phyloP scores from a whole-genome alignment of 1,139 yeast species.

The Scheffersomyces parashehatae region DNA sequence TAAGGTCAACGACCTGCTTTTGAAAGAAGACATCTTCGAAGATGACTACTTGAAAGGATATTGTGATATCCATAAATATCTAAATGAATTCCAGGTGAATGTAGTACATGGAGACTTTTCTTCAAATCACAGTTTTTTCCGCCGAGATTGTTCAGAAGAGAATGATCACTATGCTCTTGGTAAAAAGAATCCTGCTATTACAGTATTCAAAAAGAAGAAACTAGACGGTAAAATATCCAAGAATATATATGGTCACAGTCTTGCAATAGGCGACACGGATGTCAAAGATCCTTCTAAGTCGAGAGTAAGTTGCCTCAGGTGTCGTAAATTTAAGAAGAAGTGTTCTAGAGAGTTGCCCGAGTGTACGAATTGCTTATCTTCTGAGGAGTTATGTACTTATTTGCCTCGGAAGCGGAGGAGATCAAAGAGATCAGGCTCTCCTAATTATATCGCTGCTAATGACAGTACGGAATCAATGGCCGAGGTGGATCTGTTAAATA shows the following conservation, averaged over 20 bases:
- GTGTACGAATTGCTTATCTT: conserved; percentile 23
- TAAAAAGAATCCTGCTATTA: conserved; percentile 12
- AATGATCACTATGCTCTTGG: neutral
- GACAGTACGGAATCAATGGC: too few species aligned
- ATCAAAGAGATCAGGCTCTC: too few species aligned
- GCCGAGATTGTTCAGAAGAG: neutral
- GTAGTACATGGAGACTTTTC: conserved; percentile 1
- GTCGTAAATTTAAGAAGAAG: conserved; percentile 26
- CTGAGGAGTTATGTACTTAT: conserved; percentile 24
- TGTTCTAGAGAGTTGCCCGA: conserved; percentile 25
- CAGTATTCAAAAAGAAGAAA: conserved; percentile 25
- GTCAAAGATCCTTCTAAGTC: conserved; percentile 15
- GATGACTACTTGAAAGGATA: conserved; percentile 8
- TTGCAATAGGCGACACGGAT: conserved; percentile 15
- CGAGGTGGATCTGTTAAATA: too few species aligned
- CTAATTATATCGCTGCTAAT: too few species aligned
- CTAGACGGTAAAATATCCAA: conserved; percentile 4
- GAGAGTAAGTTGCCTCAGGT: conserved; percentile 23
- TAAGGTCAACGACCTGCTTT: neutral
- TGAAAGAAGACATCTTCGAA: conserved; percentile 4
- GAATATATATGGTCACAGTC: conserved; percentile 22
- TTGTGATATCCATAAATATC: conserved; percentile 11
- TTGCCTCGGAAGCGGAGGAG: conserved; percentile 16
- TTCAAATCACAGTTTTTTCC: neutral
- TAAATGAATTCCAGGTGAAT: conserved; percentile 19